Conservation (phyloP, 495 filamentous ascomycete genomes). For the Penicillium arizonense region DNA sequence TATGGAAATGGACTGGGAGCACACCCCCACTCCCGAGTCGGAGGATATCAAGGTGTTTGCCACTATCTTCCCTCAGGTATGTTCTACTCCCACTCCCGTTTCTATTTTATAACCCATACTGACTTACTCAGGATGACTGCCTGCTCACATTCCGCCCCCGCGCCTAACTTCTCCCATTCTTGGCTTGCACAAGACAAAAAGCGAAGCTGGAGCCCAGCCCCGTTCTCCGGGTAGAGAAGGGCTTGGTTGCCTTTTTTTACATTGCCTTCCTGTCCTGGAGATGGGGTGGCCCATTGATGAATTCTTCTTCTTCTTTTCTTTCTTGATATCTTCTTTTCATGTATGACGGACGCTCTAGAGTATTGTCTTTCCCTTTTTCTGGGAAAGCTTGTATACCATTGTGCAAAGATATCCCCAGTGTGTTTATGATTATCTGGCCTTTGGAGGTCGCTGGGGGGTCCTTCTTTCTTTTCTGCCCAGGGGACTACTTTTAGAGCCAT, state of each 20-base stretch:
- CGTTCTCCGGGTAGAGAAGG: slow-evolving; percentile 21
- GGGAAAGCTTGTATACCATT: slow-evolving; percentile 10
- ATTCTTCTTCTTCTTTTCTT: slow-evolving; percentile 17
- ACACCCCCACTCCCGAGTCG: slow-evolving; percentile 72
- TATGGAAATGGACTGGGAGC: slow-evolving; percentile 85
- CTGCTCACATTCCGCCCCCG: slow-evolving; percentile 44
- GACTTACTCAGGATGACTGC: slow-evolving; percentile 40
- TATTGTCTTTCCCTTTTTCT: background rate
- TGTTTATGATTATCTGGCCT: slow-evolving; percentile 14
- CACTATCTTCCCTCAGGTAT: slow-evolving; percentile 93
- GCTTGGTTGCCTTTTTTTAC: slow-evolving; percentile 13
- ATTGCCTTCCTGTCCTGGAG: slow-evolving; percentile 41
- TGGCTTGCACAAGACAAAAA: slow-evolving; percentile 15
- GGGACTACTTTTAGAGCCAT: slow-evolving; percentile 13
- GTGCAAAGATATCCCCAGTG: background rate
- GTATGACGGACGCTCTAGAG: slow-evolving; percentile 10
- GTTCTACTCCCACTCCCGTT: slow-evolving; percentile 22
- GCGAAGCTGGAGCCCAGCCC: slow-evolving; percentile 21
- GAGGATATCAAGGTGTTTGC: slow-evolving; percentile 99
- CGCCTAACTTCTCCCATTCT: slow-evolving; percentile 21
- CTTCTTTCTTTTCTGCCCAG: slow-evolving; percentile 13
- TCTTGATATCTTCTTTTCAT: slow-evolving; percentile 5
- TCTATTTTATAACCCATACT: slow-evolving; percentile 5
- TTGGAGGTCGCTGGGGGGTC: slow-evolving; percentile 10
- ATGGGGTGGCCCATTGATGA: slow-evolving; percentile 26